Base-by-base conservation (phyloP, 768 basidiomycete species). In the Omphalotus guepiniiformis region DNA sequence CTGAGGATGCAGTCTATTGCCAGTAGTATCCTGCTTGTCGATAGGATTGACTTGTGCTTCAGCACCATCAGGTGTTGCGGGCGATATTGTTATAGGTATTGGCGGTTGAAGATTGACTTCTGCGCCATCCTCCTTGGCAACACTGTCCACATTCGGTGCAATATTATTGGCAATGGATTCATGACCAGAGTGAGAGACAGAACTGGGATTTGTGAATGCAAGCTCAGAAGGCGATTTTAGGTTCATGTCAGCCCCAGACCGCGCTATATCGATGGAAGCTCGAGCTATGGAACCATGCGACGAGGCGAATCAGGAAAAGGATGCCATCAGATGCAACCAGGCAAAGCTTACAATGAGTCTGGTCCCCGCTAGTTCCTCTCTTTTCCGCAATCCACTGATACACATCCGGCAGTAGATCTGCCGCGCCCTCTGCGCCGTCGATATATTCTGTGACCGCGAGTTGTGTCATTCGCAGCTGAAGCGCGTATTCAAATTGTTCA, bases 401-500 rank as follows among this genome's bases (percentile, higher is more conserved):
- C 6, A 92, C 75, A 22, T 92, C 90, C 13, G 92, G 70, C 80
- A 92, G 93, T 48, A 80, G 83, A 15, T 70, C 67, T 52, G 87
- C 83, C 0, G 93, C 93, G 32, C 82, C 79, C 56, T 94, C 91
- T 0, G 92, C 76, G 0, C 96, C 95, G 29, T 93, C 85, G 15
- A 88, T 76, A 28, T 84, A 78, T 65, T 98, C 96, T 15, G 77
- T 75, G 40, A 97, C 67, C 5, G 84, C 80, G 39, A 86, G 82
- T 58, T 89, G 84, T 0, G 93, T 88, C 78, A 95, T 88, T 25
- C 93, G 74, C 26, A 97, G 64, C 63, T 96, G 88, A 37, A 96
- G 68, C 16, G 87, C 83, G 44, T 85, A 74, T 58, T 88, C 88
- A 53, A 96, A 87, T 9, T 73, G 57, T 30, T 88, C 83, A 18